Evolutionary conservation across 2,329 filamentous ascomycete genomes (phyloP).

Genomic region (Cladosporium oxysporum): DNA sequence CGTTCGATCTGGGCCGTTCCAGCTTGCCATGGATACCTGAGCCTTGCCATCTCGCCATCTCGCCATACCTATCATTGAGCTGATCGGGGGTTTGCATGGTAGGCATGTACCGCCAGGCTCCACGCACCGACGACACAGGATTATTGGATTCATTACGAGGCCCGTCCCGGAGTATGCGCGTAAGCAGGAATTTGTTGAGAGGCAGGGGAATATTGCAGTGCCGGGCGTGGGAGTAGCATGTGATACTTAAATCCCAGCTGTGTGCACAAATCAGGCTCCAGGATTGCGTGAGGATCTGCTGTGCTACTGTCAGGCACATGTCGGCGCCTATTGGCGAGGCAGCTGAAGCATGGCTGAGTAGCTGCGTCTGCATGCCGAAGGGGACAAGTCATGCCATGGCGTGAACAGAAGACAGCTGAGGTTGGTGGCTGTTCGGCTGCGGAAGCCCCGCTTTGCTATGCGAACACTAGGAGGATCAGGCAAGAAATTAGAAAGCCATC

Average conservation of each 20-base stretch:
- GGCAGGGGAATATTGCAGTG: background rate
- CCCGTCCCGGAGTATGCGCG: background rate
- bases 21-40: background rate
- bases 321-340: background rate
- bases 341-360: background rate
- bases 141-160: background rate
- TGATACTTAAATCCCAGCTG: background rate
- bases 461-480: background rate
- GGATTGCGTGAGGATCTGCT: background rate
- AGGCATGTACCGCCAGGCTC: background rate
- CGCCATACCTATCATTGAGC: constrained; percentile 2
- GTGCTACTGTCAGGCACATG: background rate
- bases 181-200: background rate
- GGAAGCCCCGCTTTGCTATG: background rate
- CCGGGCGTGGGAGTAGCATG: background rate
- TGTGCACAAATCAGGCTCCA: background rate
- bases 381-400: background rate
- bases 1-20: background rate
- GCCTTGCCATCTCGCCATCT: background rate
- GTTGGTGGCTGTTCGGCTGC: constrained; percentile 1
- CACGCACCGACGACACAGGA: background rate
- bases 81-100: background rate
- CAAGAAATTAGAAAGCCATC: background rate
- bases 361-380: background rate
- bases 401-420: background rate